Evolutionary conservation across 192 early-diverging fungal species (phyloP).

Genomic region (Coemansia sp.): DNA sequence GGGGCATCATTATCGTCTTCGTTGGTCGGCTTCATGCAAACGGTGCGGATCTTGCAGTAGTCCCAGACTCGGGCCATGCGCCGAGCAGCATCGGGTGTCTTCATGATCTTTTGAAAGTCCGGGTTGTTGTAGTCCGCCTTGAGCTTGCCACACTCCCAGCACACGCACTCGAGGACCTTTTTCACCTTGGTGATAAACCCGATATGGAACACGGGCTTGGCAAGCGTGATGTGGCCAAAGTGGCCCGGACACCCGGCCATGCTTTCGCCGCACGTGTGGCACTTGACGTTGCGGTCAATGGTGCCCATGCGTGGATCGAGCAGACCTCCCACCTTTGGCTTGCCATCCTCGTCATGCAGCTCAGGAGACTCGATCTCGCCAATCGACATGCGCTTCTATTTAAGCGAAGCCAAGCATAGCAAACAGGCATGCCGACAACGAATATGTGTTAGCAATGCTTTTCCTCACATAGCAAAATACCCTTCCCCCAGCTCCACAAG

Average conservation of each 20-base stretch:
- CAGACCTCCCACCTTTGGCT: slow-evolving; percentile 83
- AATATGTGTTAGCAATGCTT: not conserved
- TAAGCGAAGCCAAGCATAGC: not conserved
- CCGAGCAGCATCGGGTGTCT: slow-evolving; percentile 63
- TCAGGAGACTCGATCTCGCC: slow-evolving; percentile 90
- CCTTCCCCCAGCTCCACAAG: not conserved
- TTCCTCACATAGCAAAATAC: not conserved
- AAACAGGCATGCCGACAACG: not conserved
- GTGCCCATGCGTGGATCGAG: slow-evolving; percentile 95
- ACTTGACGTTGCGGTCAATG: slow-evolving; percentile 95
- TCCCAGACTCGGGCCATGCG: slow-evolving; percentile 86
- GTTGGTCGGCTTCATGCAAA: slow-evolving; percentile 71
- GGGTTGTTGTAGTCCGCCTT: slow-evolving; percentile 77
- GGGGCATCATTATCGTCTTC: slow-evolving; percentile 42
- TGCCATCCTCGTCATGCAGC: slow-evolving; percentile 76
- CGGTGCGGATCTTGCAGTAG: slow-evolving; percentile 75
- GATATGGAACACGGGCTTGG: slow-evolving; percentile 92
- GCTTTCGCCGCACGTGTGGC: slow-evolving; percentile 91
- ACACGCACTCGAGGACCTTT: slow-evolving; percentile 96
- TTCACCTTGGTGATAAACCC: slow-evolving; percentile 93
- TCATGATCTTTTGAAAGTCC: slow-evolving; percentile 63
- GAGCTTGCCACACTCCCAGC: slow-evolving; percentile 89
- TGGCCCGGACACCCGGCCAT: slow-evolving; percentile 97
- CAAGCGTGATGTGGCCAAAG: slow-evolving; percentile 96
- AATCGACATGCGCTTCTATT: slow-evolving; percentile 96